A percentile compares a stretch with the other conserved stretches of the same genome.
Evolutionary conservation across 1,139 yeast genomes (phyloP).

Genomic region (Blastobotrys capitulatus): DNA sequence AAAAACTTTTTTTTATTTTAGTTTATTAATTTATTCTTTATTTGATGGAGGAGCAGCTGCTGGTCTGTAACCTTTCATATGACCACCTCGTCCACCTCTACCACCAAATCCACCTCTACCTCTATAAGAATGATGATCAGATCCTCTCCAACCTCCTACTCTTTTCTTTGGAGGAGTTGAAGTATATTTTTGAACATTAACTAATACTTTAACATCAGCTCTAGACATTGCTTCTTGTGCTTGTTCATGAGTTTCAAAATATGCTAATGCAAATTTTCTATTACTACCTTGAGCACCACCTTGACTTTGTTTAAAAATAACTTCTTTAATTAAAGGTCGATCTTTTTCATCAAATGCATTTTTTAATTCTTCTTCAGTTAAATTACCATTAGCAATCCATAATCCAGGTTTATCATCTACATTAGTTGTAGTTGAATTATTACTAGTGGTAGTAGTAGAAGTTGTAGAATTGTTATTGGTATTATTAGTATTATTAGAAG

Average conservation of each 20-base stretch:
- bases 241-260: conserved; percentile 33
- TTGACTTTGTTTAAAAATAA: conserved; percentile 28
- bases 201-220: conserved; percentile 30
- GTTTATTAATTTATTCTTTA: too few relatives aligned
- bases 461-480: too few relatives aligned
- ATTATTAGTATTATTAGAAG: too few relatives aligned
- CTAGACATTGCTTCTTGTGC: conserved; percentile 34
- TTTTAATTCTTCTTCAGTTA: conserved; percentile 31
- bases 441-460: background rate
- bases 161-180: conserved; percentile 3
- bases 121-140: background rate
- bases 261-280: conserved; percentile 35
- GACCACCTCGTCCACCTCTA: background rate
- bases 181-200: conserved; percentile 25
- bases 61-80: background rate
- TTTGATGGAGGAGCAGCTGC: background rate
- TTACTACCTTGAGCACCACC: conserved; percentile 9
- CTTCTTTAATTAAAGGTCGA: conserved; percentile 28
- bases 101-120: background rate
- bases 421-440: too few relatives aligned
- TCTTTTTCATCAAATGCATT: conserved; percentile 32
- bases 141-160: background rate
- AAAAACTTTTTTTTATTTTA: too few relatives aligned
- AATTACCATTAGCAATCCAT: conserved; percentile 37
- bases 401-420: conserved; percentile 29